Conservation (phyloP, 75 land plant species). For the Cunninghamia lanceolata region DNA sequence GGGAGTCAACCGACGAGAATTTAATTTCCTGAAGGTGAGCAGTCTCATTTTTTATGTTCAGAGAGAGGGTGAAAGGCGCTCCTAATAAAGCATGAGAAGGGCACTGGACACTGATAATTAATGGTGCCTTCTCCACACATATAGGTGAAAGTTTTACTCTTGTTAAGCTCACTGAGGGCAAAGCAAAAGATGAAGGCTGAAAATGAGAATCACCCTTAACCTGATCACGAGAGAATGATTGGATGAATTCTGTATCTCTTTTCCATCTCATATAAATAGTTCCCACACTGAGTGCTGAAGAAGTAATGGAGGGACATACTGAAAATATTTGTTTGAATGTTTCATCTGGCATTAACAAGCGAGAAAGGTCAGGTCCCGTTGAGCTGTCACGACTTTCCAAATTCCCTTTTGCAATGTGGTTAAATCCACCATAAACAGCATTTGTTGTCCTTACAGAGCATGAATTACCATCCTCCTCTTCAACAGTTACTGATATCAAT, state of each 20-base stretch:
- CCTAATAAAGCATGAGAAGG: slow-evolving; percentile 89
- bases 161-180: slow-evolving; percentile 16
- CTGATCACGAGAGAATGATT: not conserved
- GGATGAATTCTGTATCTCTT: slow-evolving; percentile 27
- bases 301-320: slow-evolving; percentile 48
- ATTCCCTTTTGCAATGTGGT: not conserved
- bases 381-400: not conserved
- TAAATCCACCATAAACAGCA: not conserved
- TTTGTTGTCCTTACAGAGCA: slow-evolving; percentile 24
- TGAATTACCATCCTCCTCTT: slow-evolving; percentile 31
- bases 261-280: slow-evolving; percentile 64
- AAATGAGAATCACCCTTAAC: not conserved
- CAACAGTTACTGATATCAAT: slow-evolving; percentile 51
- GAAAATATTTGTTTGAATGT: slow-evolving; percentile 66
- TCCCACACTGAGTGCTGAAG: slow-evolving; percentile 44
- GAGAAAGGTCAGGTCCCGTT: slow-evolving; percentile 12
- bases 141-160: slow-evolving; percentile 57
- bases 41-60: slow-evolving; percentile 66
- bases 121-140: slow-evolving; percentile 67
- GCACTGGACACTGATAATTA: slow-evolving; percentile 65
- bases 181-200: not conserved
- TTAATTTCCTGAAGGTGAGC: slow-evolving; percentile 76
- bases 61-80: slow-evolving; percentile 56
- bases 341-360: slow-evolving; percentile 59
- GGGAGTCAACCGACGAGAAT: slow-evolving; percentile 68